Base-by-base conservation (phyloP, 2,329 filamentous ascomycete genomes). In the Peltaster fructicola region DNA sequence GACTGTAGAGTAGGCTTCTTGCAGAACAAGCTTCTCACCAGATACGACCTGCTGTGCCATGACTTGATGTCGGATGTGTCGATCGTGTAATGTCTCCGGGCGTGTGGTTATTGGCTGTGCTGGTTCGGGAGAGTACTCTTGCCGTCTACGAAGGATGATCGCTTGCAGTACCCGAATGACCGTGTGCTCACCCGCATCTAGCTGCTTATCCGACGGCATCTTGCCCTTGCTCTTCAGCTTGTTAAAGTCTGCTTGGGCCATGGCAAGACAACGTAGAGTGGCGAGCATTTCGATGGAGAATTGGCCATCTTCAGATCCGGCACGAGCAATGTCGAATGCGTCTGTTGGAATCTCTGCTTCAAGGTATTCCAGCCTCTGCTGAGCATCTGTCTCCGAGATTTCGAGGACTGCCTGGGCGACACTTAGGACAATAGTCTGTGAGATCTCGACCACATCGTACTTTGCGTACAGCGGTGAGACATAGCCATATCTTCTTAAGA, bases 401-500 rank as follows among this genome's bases (percentile, higher is more conserved):
- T 28, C 28, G 6, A 32, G 12, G 15, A 30, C 22, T 7, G 30
- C 26, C 17, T 61, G 39, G 6, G 62, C 52, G 1, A 52, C 48
- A 8, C 51, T 32, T 20, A 63, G 51, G 12, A 85, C 58, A 6
- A 68, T 40, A 0, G 59, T 53, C 53, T 73, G 68, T 0, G 75
- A 60, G 16, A 92, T 52, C 45, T 93, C 84, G 1, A 79, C 74
- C 1, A 91, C 79, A 38, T 92, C 81, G 47, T 82, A 81, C 19
- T 72, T 61, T 7, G 69, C 56, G 39, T 92, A 84, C 35, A 73
- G 73, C 14, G 66, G 54, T 0, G 80, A 85, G n/a, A 82, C 69
- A 41, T 91, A 92, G 10, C 84, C 84, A 39, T 92, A 91, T 8
- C 82, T 64, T 17, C 84, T 63, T 7, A 92, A 61, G 6, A 92